Evolutionary conservation across 306 rosid species (phyloP).

Genomic region (Crotalaria pallida): DNA sequence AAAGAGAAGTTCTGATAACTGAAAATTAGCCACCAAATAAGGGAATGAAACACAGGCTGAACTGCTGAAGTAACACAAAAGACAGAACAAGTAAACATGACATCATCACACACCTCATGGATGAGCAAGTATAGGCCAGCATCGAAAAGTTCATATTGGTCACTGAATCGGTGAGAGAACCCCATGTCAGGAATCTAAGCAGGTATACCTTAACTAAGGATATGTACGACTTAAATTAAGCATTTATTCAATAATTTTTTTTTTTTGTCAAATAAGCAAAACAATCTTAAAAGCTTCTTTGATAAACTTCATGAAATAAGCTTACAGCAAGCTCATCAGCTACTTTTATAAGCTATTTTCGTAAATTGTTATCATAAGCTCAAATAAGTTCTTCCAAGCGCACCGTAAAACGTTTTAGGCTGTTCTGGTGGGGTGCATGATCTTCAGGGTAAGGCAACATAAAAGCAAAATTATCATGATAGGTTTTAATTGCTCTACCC

Average conservation of each 20-base stretch:
- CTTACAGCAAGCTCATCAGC: too few relatives aligned
- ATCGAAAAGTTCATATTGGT: neutral
- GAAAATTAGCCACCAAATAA: neutral
- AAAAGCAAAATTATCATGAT: neutral
- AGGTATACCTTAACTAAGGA: neutral
- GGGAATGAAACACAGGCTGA: neutral
- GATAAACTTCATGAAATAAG: too few relatives aligned
- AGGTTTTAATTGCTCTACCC: conserved; percentile 21
- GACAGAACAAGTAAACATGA: neutral
- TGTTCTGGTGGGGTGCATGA: neutral
- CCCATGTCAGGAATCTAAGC: neutral
- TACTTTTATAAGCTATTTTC: too few relatives aligned
- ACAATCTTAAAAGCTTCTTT: too few relatives aligned
- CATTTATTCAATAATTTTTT: too few relatives aligned
- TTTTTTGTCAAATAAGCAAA: too few relatives aligned
- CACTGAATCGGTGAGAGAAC: conserved; percentile 3
- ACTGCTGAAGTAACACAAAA: neutral
- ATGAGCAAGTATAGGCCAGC: neutral
- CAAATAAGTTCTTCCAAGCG: neutral
- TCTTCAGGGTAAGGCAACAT: conserved; percentile 3
- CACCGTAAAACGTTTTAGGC: neutral
- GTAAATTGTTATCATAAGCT: too few relatives aligned
- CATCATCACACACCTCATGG: neutral
- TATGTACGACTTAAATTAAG: too few relatives aligned
- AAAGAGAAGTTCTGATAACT: neutral